Evolutionary conservation across 2,329 filamentous ascomycete species (phyloP), one percentile per base, ranked within the genome.

Genomic region (Pseudocercospora fuligena): DNA sequence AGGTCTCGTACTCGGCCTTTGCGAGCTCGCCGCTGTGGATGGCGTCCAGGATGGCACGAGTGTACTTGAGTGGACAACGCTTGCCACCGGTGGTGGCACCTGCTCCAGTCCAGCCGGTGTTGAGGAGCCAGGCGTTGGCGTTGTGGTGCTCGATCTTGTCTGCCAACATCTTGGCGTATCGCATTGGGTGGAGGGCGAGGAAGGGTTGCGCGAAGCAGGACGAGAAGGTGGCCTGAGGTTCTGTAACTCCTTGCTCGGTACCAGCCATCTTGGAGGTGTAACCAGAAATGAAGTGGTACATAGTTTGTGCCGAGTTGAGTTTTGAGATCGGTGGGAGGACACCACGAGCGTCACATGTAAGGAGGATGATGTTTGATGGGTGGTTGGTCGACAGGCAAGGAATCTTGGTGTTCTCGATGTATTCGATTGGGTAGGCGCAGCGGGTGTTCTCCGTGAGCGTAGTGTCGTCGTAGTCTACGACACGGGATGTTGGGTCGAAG

Each of bases 261-360:
- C 95, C 95, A 72, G 95, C 95, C 95, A 99, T 99, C 90, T 99
- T 99, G 79, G 94, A 98, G 71, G 95, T 99, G 88, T 99, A 99
- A 75, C 95, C 95, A 19, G 92, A 97, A 83, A 99, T 99, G 89
- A 99, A 99, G 88, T 99, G 95, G 90, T 98, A 99, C 94, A 99
- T 98, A 81, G 93, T 97, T 85, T 98, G 95, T 77, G 92, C 89
- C 72, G 91, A 88, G 86, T 91, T 89, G 80, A 99, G 91, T 87
- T 98, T 98, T 77, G 93, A 97, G 83, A 99, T 98, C 58, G 95
- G 95, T 65, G 95, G 95, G 64, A 99, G 89, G 59, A 99, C 95
- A 85, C 95, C 95, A 74, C 95, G 93, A 67, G 95, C 95, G 77
- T 99, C 95, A 85, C 95, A 99, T 70, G 95, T 99, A 75, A 99